These are phyloP conservation scores for Euphrasia confusa DNA, from an alignment of 257 asterid species.

Conservation along the genomic window DNA sequence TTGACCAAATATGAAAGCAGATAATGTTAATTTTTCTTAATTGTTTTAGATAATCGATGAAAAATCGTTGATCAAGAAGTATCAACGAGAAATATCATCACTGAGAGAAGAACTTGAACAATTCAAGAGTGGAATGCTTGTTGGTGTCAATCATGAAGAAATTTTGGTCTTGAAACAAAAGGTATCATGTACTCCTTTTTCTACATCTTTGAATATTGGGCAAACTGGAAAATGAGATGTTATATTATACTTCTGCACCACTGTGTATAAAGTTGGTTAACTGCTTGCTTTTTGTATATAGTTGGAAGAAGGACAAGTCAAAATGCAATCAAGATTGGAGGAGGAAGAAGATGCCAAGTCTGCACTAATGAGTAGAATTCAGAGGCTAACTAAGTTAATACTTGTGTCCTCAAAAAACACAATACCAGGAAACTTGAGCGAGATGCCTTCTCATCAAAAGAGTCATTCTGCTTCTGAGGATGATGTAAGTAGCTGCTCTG, in stretches of 20 bases:
- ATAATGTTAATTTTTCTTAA: conserved; percentile 9
- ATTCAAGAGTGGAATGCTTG: conserved; percentile 70
- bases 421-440: conserved; percentile 58
- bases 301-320: conserved; percentile 99
- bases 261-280: conserved; percentile 3
- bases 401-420: conserved; percentile 92
- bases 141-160: conserved; percentile 80
- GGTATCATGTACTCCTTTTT: conserved; percentile 38
- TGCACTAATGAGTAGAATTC: conserved; percentile 97
- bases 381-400: conserved; percentile 90
- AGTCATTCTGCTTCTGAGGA: conserved; percentile 68
- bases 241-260: conserved; percentile 12
- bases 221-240: not conserved
- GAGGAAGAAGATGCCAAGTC: conserved; percentile 99
- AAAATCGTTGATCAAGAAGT: conserved; percentile 93
- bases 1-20: too few species aligned
- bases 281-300: conserved; percentile 25
- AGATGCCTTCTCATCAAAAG: conserved; percentile 51
- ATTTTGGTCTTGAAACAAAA: conserved; percentile 68
- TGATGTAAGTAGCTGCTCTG: conserved; percentile 48
- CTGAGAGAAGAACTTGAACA: conserved; percentile 92
- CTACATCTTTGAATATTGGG: conserved; percentile 11
- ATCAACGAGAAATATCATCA: conserved; percentile 86
- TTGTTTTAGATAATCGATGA: conserved; percentile 86
- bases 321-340: conserved; percentile 98